Percentiles rank a stretch among this genome's conserved stretches.
Evolutionary conservation across 2,329 filamentous ascomycete species (phyloP).

Genomic region (Cryphonectria japonica): DNA sequence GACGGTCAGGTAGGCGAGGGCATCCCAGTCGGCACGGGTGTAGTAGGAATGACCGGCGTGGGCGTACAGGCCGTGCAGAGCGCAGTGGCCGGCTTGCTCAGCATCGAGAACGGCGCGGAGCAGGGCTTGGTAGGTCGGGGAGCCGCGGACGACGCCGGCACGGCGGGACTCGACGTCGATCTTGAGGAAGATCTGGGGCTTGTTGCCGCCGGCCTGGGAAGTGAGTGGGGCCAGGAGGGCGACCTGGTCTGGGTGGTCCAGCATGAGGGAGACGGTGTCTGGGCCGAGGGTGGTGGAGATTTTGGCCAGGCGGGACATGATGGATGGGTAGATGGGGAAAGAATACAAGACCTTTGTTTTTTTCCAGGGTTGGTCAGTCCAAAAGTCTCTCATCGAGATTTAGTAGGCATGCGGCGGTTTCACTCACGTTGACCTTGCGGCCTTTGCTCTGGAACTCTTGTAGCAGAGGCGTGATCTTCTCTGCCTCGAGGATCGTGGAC

Average conservation of each 20-base stretch:
- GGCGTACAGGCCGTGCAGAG: conserved; percentile 45
- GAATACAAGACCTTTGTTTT: conserved; percentile 67
- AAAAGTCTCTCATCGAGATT: no score
- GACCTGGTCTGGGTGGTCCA: conserved; percentile 70
- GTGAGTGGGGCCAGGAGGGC: conserved; percentile 49
- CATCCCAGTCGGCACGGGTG: conserved; percentile 53
- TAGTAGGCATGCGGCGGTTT: background rate
- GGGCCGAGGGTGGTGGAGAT: conserved; percentile 61
- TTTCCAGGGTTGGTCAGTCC: background rate
- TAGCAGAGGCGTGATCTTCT: conserved; percentile 65
- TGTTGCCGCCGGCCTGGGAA: conserved; percentile 46
- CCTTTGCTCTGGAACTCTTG: conserved; percentile 58
- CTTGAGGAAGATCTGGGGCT: conserved; percentile 68
- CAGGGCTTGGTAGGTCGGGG: conserved; percentile 60
- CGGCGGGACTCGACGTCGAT: conserved; percentile 75
- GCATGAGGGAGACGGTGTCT: conserved; percentile 63
- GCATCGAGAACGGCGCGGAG: conserved; percentile 57
- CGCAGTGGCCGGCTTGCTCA: conserved; percentile 52
- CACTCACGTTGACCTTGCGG: conserved; percentile 61
- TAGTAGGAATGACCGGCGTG: conserved; percentile 69
- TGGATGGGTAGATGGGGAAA: conserved; percentile 67
- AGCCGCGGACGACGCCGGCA: conserved; percentile 63
- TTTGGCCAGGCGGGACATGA: conserved; percentile 60
- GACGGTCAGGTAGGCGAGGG: conserved; percentile 59
- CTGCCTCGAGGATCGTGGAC: conserved; percentile 75